Evolutionary conservation across 352 stramenopile genomes (phyloP).

Genomic region (Globisporangium mamillatum): DNA sequence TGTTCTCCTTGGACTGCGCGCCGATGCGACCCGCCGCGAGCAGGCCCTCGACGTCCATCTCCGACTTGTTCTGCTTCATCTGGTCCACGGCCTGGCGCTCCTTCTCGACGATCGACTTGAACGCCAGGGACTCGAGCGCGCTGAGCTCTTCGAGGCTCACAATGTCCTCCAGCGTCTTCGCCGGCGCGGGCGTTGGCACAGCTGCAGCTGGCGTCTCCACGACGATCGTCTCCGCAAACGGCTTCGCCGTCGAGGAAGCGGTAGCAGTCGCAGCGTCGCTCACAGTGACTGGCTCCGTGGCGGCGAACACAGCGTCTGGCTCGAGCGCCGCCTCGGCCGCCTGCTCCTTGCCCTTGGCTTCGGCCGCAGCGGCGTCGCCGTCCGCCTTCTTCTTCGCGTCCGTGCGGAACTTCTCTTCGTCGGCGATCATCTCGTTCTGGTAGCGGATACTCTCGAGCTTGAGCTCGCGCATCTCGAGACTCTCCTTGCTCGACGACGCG

Average conservation of each 20-base stretch:
- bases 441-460: slow-evolving; percentile 92
- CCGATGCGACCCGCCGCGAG: slow-evolving; percentile 79
- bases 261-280: not conserved
- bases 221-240: slow-evolving; percentile 13
- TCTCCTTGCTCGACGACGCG: slow-evolving; percentile 67
- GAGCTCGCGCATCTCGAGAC: slow-evolving; percentile 71
- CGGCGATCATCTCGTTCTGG: slow-evolving; percentile 95
- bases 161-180: slow-evolving; percentile 72
- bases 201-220: slow-evolving; percentile 11
- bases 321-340: slow-evolving; percentile 20
- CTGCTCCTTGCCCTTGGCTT: slow-evolving; percentile 25
- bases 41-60: slow-evolving; percentile 86
- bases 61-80: slow-evolving; percentile 86
- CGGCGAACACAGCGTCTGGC: not conserved
- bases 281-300: slow-evolving; percentile 1
- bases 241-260: slow-evolving; percentile 11
- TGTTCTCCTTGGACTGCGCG: slow-evolving; percentile 80
- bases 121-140: slow-evolving; percentile 79
- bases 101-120: slow-evolving; percentile 86
- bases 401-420: slow-evolving; percentile 90
- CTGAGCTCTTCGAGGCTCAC: slow-evolving; percentile 80
- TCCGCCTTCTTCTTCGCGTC: slow-evolving; percentile 83
- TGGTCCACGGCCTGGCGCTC: slow-evolving; percentile 81
- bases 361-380: slow-evolving; percentile 37
- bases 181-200: slow-evolving; percentile 17